Base-by-base conservation (phyloP, 768 basidiomycete genomes). In the Psilocybe cyanescens region DNA sequence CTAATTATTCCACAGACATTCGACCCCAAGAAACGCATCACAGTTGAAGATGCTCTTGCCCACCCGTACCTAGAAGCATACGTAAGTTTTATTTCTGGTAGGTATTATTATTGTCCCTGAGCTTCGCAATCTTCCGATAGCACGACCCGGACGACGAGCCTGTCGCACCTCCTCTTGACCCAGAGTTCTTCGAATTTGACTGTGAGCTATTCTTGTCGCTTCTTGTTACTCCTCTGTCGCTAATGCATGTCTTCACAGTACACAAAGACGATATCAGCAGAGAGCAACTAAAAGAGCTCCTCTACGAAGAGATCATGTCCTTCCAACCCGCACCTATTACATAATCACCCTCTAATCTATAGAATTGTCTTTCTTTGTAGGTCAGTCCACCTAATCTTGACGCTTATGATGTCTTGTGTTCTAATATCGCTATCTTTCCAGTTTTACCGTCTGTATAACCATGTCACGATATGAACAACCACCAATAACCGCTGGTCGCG, bases 111-210 rank as follows among this genome's bases (percentile, higher is more conserved):
- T 28, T 47, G 58, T 51, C 50, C 39, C 56, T 56, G 39, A 57
- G 30, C n/a, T 50, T 39, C 37, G 62, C 56, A 8, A n/a, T 51
- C 45, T 30, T 65, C 67, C 55, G 29, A 51, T 30, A 92, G 89
- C 95, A 97, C 70, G 95, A 97, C 71, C 94, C 96, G 1, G 94
- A 97, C 53, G 97, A 99, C 70, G 97, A 99, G 75, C 97, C 97
- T 0, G 86, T 90, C 24, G 96, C 96, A 0, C 91, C 95, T 4
- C 96, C 97, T n/a, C 87, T 99, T 51, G 92, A 94, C 66, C 91
- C 95, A 3, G 90, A 91, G 66, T 99, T 99, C 82, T 99, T 99
- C 75, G 95, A 97, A 71, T 99, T 99, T 73, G 97, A 99, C 74
- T 77, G 91, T 93, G 65, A 77, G 91, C 83, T 56, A 14, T 58